These are phyloP conservation scores for Solanum virginianum DNA, from an alignment of 257 asterid genomes.

Conservation along the genomic window DNA sequence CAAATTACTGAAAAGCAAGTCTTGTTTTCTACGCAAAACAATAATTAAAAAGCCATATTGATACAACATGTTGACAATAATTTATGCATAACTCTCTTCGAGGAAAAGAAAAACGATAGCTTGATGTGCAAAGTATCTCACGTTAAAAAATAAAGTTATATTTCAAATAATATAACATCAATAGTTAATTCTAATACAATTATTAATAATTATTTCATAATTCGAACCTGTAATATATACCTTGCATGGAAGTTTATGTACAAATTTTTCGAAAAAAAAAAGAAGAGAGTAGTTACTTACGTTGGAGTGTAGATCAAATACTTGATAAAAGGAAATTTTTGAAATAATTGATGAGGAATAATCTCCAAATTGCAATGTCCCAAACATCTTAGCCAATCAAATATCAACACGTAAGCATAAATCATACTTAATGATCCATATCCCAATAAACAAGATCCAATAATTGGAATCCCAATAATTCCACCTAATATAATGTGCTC, in stretches of 20 bases:
- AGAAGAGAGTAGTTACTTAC: conserved; percentile 24
- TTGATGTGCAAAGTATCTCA: rapidly evolving
- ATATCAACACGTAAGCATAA: conserved; percentile 47
- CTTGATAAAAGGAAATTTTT: conserved; percentile 40
- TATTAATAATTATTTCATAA: not conserved
- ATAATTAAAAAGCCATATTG: not conserved
- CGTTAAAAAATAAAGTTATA: rapidly evolving
- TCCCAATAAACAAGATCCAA: conserved; percentile 50
- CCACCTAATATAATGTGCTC: conserved; percentile 51
- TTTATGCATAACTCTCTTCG: not conserved
- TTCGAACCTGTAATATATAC: not conserved
- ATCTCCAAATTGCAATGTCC: conserved; percentile 85
- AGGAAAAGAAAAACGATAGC: not conserved
- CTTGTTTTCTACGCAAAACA: not conserved
- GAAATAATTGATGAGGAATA: conserved; percentile 59
- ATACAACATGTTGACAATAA: not conserved
- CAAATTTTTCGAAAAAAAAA: not conserved
- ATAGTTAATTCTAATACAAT: not conserved
- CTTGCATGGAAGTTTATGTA: not conserved
- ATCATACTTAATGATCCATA: conserved; percentile 61
- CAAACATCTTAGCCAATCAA: conserved; percentile 61
- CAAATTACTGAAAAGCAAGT: not conserved
- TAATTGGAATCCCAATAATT: conserved; percentile 55
- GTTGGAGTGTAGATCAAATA: conserved; percentile 73
- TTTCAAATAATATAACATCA: rapidly evolving